phyloP scores from a whole-genome alignment of 2,329 filamentous ascomycete genomes.

The Pyrenochaeta sp. region DNA sequence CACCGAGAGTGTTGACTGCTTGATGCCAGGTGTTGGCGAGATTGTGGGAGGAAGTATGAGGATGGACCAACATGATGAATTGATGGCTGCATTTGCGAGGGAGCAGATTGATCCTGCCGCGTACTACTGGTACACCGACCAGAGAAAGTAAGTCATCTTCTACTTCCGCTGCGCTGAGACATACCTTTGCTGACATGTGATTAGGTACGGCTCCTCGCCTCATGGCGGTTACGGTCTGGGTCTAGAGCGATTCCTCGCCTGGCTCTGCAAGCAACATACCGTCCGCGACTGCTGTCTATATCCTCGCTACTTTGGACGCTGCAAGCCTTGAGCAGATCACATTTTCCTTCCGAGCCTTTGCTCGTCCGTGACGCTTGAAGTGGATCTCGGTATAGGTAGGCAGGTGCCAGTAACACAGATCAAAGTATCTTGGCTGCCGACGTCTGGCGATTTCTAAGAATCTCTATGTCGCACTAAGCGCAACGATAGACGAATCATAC shows the following conservation, averaged over 20 bases:
- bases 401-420: not conserved
- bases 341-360: not conserved
- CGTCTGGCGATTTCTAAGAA: not conserved
- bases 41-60: slow-evolving; percentile 98
- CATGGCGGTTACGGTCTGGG: slow-evolving; percentile 95
- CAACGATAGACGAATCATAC: slow-evolving; percentile 16
- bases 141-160: slow-evolving; percentile 78
- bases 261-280: slow-evolving; percentile 72
- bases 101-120: slow-evolving; percentile 84
- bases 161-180: not conserved
- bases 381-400: slow-evolving; percentile 1
- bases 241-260: slow-evolving; percentile 80
- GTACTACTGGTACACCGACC: slow-evolving; percentile 99
- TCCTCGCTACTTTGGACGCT: slow-evolving; percentile 81
- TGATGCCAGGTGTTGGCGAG: slow-evolving; percentile 95
- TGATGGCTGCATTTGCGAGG: slow-evolving; percentile 82
- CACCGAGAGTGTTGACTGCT: slow-evolving; percentile 88
- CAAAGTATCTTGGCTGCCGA: not conserved
- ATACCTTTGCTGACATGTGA: slow-evolving; percentile 25
- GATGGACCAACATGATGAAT: slow-evolving; percentile 88
- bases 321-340: slow-evolving; percentile 68
- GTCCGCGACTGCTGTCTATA: slow-evolving; percentile 77
- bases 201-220: slow-evolving; percentile 85
- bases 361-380: not conserved
- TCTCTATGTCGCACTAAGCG: slow-evolving; percentile 14